phyloP scores from a whole-genome alignment of 2,329 filamentous ascomycete species.

The Fusarium metavorans region DNA sequence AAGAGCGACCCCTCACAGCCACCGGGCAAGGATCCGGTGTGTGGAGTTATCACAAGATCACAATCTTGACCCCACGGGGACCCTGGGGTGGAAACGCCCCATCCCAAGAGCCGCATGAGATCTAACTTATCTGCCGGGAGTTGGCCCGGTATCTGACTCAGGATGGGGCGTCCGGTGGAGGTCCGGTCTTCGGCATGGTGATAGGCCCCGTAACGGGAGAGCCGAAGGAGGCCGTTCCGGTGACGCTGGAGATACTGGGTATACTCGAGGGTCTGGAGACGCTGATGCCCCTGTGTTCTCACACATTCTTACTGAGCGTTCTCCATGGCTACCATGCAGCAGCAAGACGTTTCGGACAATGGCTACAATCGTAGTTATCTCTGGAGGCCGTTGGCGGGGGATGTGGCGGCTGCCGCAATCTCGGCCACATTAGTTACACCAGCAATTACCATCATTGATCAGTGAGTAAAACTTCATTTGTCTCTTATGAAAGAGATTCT shows the following conservation, averaged over 20 bases:
- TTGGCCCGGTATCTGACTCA: slow-evolving; percentile 26
- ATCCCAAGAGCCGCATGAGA: slow-evolving; percentile 10
- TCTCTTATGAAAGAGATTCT: not conserved
- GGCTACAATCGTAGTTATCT: slow-evolving; percentile 9
- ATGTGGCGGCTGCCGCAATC: slow-evolving; percentile 38
- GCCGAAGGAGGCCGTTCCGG: not conserved
- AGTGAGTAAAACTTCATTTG: slow-evolving; percentile 11
- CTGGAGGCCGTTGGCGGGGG: slow-evolving; percentile 38
- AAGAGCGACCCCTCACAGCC: slow-evolving; percentile 22
- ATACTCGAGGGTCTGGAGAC: not conserved
- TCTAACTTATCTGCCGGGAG: slow-evolving; percentile 18
- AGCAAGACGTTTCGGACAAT: slow-evolving; percentile 17
- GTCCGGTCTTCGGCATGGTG: not conserved
- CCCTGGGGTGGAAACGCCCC: not conserved
- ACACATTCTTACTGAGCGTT: not conserved
- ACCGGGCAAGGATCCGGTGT: slow-evolving; percentile 21
- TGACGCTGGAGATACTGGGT: not conserved
- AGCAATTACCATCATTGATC: slow-evolving; percentile 45
- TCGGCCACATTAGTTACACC: slow-evolving; percentile 47
- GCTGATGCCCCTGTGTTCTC: not conserved
- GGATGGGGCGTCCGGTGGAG: not conserved
- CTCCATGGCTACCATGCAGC: slow-evolving; percentile 22
- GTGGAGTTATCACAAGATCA: slow-evolving; percentile 23
- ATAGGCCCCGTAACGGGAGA: not conserved
- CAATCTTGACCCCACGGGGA: slow-evolving; percentile 13